A percentile compares a stretch with the other conserved stretches of the same genome.
Evolutionary conservation across 1,284 basidiomycete genomes (phyloP).

Genomic region (Naganishia liquefaciens): DNA sequence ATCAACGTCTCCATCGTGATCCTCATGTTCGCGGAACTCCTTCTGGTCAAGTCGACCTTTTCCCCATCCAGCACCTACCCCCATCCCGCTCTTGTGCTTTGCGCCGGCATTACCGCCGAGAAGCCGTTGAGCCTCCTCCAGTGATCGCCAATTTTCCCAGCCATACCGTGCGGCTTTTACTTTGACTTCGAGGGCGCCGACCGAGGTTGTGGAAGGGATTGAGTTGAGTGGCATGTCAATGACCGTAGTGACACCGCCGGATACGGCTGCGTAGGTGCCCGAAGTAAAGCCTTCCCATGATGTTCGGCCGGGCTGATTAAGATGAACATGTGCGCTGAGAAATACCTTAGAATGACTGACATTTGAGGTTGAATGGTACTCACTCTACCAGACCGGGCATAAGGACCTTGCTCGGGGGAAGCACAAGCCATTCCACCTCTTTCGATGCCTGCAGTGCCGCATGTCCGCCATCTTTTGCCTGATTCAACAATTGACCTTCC

Average conservation of each 20-base stretch:
- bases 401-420: conserved; percentile 55
- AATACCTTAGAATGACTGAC: background rate
- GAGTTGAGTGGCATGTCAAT: conserved; percentile 96
- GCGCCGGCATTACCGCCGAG: conserved; percentile 18
- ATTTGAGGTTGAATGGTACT: conserved; percentile 44
- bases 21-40: conserved; percentile 21
- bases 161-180: conserved; percentile 64
- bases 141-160: conserved; percentile 30
- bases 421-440: conserved; percentile 45
- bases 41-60: conserved; percentile 19
- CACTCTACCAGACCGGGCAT: conserved; percentile 85
- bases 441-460: conserved; percentile 37
- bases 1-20: conserved; percentile 19
- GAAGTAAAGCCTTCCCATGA: conserved; percentile 92
- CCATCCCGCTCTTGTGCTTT: conserved; percentile 21
- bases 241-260: conserved; percentile 85
- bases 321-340: conserved; percentile 79
- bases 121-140: conserved; percentile 24
- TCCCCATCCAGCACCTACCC: conserved; percentile 58
- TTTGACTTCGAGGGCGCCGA: conserved; percentile 70
- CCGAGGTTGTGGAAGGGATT: conserved; percentile 87
- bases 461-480: conserved; percentile 2
- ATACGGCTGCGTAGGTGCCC: conserved; percentile 80
- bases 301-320: conserved; percentile 78
- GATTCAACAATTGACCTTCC: conserved; percentile 31